Evolutionary conservation across 768 basidiomycete species (phyloP).

Genomic region (Phylloporus scabripes): DNA sequence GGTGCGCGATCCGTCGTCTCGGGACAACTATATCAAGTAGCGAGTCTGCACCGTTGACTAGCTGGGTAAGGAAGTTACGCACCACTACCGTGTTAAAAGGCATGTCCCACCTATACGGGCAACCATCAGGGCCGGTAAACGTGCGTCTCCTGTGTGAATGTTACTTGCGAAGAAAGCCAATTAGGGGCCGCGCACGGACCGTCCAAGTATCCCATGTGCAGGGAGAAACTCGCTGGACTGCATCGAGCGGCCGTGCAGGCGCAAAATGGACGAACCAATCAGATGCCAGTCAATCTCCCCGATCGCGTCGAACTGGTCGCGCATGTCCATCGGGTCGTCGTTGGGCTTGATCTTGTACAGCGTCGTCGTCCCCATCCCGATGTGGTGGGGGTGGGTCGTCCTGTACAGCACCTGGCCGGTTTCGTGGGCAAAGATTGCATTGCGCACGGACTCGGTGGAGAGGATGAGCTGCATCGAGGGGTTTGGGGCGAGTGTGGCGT

Average conservation of each 20-base stretch:
- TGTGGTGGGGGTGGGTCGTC: conserved; percentile 17
- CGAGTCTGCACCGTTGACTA: neutral
- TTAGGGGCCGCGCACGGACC: conserved; percentile 12
- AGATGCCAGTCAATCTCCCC: conserved; percentile 34
- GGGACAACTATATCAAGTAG: conserved; percentile 14
- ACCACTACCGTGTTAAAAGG: conserved; percentile 8
- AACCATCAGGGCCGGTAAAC: conserved; percentile 32
- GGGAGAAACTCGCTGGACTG: conserved; percentile 24
- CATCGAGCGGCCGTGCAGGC: conserved; percentile 24
- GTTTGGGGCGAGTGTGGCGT: neutral
- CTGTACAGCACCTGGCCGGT: conserved; percentile 28
- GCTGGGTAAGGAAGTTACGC: neutral
- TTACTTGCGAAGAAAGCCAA: neutral
- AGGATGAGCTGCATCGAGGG: conserved; percentile 19
- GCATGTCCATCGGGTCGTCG: conserved; percentile 19
- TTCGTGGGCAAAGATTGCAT: conserved; percentile 22
- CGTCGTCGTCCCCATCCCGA: conserved; percentile 18
- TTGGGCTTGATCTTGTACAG: conserved; percentile 24
- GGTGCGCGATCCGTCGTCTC: conserved; percentile 8
- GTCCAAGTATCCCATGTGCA: conserved; percentile 16
- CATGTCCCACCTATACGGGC: conserved; percentile 33
- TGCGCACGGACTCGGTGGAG: conserved; percentile 19
- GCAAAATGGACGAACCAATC: conserved; percentile 27
- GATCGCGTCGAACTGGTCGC: conserved; percentile 27
- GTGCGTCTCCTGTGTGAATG: conserved; percentile 18